phyloP scores from a whole-genome alignment of 2,329 filamentous ascomycete genomes.

The Ophiostoma quercus region DNA sequence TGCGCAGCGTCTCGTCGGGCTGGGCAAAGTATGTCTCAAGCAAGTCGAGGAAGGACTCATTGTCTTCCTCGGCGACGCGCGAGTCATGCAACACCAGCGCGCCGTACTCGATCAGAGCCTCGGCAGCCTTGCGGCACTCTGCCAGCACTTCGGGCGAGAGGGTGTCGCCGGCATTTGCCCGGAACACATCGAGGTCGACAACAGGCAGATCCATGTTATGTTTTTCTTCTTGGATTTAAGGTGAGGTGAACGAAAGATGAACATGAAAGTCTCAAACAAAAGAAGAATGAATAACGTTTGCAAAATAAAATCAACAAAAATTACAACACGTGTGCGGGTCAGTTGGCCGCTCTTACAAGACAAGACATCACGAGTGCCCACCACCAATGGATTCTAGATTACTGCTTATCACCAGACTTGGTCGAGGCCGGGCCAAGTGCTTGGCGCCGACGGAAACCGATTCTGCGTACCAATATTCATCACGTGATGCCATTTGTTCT shows the following conservation, averaged over 20 bases:
- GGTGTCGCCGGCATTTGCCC: constrained; percentile 30
- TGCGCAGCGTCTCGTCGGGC: constrained; percentile 40
- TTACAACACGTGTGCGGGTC: not conserved
- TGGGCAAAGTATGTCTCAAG: constrained; percentile 62
- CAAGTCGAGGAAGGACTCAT: constrained; percentile 54
- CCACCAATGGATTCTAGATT: constrained; percentile 5
- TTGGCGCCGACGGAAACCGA: constrained; percentile 15
- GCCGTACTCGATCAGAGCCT: constrained; percentile 55
- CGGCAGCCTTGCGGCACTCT: constrained; percentile 51
- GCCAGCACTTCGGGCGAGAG: constrained; percentile 42
- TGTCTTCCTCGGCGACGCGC: constrained; percentile 52
- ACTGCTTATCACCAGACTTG: constrained; percentile 1
- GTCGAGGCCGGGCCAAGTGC: constrained; percentile 12
- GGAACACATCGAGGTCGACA: constrained; percentile 49
- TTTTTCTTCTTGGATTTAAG: not conserved
- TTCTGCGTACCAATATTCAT: not conserved
- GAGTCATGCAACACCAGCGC: constrained; percentile 57
- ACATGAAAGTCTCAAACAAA: too few species aligned
- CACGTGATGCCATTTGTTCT: not conserved
- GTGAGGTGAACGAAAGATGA: not conserved
- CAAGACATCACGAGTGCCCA: not conserved
- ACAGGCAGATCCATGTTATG: constrained; percentile 52
- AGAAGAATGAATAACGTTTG: not conserved
- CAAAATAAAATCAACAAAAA: not conserved
- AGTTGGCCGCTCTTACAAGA: constrained; percentile 8